These are phyloP conservation scores for Podospora anserina DNA, from an alignment of 495 filamentous ascomycete species.

Conservation along the genomic window DNA sequence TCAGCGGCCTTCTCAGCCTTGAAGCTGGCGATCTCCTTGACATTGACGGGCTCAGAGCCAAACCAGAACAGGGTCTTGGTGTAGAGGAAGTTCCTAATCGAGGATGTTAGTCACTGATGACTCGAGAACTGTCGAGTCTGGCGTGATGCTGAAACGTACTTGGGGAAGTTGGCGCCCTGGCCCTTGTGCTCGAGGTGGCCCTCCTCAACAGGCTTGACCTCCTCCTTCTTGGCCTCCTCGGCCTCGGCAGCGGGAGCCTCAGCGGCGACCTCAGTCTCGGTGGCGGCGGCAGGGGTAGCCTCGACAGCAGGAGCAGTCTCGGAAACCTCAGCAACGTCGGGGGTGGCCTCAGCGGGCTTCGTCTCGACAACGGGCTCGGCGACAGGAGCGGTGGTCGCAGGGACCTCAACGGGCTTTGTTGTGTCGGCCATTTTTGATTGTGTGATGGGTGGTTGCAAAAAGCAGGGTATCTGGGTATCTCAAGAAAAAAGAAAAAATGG, in stretches of 20 bases:
- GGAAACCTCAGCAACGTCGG: constrained; percentile 33
- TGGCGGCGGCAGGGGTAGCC: constrained; percentile 42
- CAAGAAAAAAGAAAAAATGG: constrained; percentile 39
- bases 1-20: constrained; percentile 80
- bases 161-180: constrained; percentile 71
- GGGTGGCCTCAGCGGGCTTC: constrained; percentile 33
- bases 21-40: constrained; percentile 69
- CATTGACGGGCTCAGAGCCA: constrained; percentile 72
- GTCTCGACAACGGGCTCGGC: constrained; percentile 23
- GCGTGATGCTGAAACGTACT: constrained; percentile 59
- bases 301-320: constrained; percentile 40
- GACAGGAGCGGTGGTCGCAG: constrained; percentile 33
- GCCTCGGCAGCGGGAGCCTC: constrained; percentile 53
- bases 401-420: constrained; percentile 39
- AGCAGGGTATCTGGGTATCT: constrained; percentile 44
- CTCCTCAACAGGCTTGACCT: constrained; percentile 65
- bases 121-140: not conserved
- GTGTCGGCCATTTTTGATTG: constrained; percentile 49
- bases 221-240: constrained; percentile 50
- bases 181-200: constrained; percentile 83
- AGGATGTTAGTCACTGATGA: constrained; percentile 22
- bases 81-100: constrained; percentile 45
- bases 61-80: constrained; percentile 79
- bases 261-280: constrained; percentile 49
- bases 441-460: constrained; percentile 23